Evolutionary conservation across 1,284 basidiomycete genomes (phyloP), one percentile per base, ranked within the genome.

Genomic region (Coriolopsis trogii): DNA sequence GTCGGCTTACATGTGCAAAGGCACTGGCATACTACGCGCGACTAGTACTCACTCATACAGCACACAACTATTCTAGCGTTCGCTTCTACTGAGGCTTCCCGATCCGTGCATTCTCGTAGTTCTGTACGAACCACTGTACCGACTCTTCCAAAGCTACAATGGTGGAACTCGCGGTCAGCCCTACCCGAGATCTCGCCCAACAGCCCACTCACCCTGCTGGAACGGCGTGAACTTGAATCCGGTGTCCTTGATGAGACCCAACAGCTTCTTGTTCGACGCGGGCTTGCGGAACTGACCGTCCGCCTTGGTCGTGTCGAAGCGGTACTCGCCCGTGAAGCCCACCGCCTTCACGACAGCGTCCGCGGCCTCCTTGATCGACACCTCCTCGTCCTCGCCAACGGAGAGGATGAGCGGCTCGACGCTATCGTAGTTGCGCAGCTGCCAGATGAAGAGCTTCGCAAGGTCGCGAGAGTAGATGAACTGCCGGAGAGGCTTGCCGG

Each of bases 401-500:
- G 57, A 39, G 9, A 96, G 79, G 61, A 96, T 95, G 67, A 95
- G 74, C 3, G 93, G 93, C 61, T 93, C 91, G 36, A 95, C 89
- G 62, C 90, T 85, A 46, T 93, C 81, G 67, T 96, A 95, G 67
- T 94, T 88, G 46, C 89, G 77, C 55, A 95, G 74, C 76, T 87
- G 85, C 93, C 93, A 96, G 63, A 96, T 88, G 76, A 95, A 93
- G 46, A 95, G 76, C 70, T 91, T 95, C 45, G 93, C 93, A 45
- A 96, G 84, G 71, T 95, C 93, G 46, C 82, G 77, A n/a, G 93
- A 95, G 73, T 92, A 95, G 70, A 95, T 94, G 71, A 96, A 96
- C 70, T 96, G 93, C 26, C 93, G 83, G 29, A 95, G 78, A 5
- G 93, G 93, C 61, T 88, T 91, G 31, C 93, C 93, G 0, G 89